Conservation (phyloP, 768 basidiomycete species). For the Hemileccinum impolitum region DNA sequence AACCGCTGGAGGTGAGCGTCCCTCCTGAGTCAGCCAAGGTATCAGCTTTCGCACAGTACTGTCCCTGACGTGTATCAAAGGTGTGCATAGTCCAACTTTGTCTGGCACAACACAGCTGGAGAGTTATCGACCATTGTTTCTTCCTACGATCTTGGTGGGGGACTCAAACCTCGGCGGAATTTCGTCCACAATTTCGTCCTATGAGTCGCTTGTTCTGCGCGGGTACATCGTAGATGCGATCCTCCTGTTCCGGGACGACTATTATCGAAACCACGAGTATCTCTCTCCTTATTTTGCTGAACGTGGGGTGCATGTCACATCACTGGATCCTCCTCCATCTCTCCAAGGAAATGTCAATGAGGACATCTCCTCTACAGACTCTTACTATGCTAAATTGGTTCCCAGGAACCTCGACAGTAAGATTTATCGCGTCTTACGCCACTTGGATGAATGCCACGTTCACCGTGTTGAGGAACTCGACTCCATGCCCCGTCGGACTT, state of each 20-base stretch:
- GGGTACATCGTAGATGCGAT: constrained; percentile 88
- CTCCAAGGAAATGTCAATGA: constrained; percentile 38
- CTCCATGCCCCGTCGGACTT: constrained; percentile 73
- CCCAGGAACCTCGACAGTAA: constrained; percentile 33
- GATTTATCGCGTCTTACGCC: constrained; percentile 46
- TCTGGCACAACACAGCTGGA: constrained; percentile 83
- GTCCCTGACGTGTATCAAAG: constrained; percentile 38
- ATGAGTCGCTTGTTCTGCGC: constrained; percentile 86
- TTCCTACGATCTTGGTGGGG: constrained; percentile 85
- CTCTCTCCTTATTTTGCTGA: constrained; percentile 76
- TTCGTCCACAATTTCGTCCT: constrained; percentile 87
- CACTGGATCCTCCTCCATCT: constrained; percentile 59
- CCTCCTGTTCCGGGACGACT: constrained; percentile 78
- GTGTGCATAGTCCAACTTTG: constrained; percentile 87
- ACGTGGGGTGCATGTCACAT: constrained; percentile 53
- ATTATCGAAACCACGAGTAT: constrained; percentile 87
- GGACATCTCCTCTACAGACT: constrained; percentile 53
- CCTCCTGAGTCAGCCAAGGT: constrained; percentile 10
- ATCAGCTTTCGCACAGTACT: background rate
- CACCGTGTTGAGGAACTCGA: constrained; percentile 69
- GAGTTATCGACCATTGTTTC: constrained; percentile 78
- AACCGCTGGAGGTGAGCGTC: constrained; percentile 88
- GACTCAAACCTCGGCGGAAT: constrained; percentile 92
- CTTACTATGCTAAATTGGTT: constrained; percentile 65
- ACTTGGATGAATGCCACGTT: constrained; percentile 62